Percentiles rank a stretch among this genome's conserved stretches.
phyloP scores from a whole-genome alignment of 2,329 filamentous ascomycete genomes.

The Tolypocladium sp. region DNA sequence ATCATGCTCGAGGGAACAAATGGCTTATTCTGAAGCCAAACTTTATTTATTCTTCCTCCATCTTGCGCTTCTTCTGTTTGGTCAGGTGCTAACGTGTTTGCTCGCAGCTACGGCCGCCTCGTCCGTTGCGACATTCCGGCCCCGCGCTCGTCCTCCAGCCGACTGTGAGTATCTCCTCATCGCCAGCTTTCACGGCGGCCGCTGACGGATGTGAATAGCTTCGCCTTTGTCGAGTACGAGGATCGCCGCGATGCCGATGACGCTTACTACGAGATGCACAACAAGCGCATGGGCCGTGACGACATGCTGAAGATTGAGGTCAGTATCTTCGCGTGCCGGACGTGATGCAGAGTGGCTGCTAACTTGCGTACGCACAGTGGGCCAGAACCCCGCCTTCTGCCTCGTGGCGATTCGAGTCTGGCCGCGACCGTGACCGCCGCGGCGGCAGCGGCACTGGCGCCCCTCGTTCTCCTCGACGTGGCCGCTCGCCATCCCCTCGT shows the following conservation, averaged over 20 bases:
- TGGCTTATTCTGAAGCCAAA: neutral
- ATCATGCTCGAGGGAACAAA: slow-evolving; percentile 3
- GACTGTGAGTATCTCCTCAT: slow-evolving; percentile 63
- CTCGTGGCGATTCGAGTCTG: slow-evolving; percentile 96
- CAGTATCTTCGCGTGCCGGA: slow-evolving; percentile 16
- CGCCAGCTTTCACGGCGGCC: neutral
- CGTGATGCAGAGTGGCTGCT: neutral
- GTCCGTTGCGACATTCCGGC: slow-evolving; percentile 98
- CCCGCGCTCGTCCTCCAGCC: slow-evolving; percentile 83
- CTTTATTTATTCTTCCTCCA: slow-evolving; percentile 5
- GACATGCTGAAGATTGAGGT: slow-evolving; percentile 98
- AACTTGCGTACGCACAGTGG: slow-evolving; percentile 56
- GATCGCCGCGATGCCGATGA: slow-evolving; percentile 96
- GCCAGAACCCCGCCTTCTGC: slow-evolving; percentile 95
- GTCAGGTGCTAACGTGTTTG: slow-evolving; percentile 36
- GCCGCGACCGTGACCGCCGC: slow-evolving; percentile 63
- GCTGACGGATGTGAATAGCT: slow-evolving; percentile 38
- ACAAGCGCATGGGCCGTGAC: slow-evolving; percentile 94
- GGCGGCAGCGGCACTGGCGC: slow-evolving; percentile 27
- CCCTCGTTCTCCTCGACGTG: slow-evolving; percentile 51
- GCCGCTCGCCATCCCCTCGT: slow-evolving; percentile 71
- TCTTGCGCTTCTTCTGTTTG: neutral
- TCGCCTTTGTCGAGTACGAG: slow-evolving; percentile 99
- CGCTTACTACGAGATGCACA: slow-evolving; percentile 99
- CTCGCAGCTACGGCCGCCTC: slow-evolving; percentile 80